Percentiles rank a stretch among this genome's conserved stretches.
phyloP scores from a whole-genome alignment of 805 yeast species.

The Candida oleophila region DNA sequence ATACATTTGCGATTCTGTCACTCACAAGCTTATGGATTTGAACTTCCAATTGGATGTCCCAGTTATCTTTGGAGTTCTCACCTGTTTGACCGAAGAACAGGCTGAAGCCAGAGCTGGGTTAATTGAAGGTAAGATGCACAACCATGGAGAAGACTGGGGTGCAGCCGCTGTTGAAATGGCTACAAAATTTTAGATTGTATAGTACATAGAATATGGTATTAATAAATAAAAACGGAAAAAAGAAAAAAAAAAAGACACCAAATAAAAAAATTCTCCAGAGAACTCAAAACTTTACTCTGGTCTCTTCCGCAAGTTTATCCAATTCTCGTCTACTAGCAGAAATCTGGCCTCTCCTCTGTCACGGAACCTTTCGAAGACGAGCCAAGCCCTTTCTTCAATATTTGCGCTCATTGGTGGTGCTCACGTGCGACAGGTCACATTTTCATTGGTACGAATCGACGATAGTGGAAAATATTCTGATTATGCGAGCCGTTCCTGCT shows the following conservation, averaged over 20 bases:
- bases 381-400: too few species aligned
- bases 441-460: not conserved
- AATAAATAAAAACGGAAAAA: too few species aligned
- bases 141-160: slow-evolving; percentile 99
- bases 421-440: not conserved
- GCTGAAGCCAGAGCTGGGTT: slow-evolving; percentile 92
- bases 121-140: slow-evolving; percentile 71
- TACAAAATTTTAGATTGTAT: slow-evolving; percentile 23
- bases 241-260: too few species aligned
- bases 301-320: too few species aligned
- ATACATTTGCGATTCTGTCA: slow-evolving; percentile 88
- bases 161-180: slow-evolving; percentile 97
- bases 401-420: too few species aligned
- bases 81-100: slow-evolving; percentile 92
- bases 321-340: too few species aligned
- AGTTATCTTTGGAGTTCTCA: slow-evolving; percentile 88
- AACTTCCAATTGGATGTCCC: slow-evolving; percentile 73
- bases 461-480: not conserved
- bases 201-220: not conserved
- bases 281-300: too few species aligned
- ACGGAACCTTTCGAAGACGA: not conserved
- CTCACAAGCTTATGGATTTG: slow-evolving; percentile 79
- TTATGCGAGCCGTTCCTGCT: not conserved
- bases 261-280: too few species aligned
- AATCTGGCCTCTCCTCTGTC: not conserved